Conservation (phyloP, 2,329 filamentous ascomycete species). For the Nemania diffusa region DNA sequence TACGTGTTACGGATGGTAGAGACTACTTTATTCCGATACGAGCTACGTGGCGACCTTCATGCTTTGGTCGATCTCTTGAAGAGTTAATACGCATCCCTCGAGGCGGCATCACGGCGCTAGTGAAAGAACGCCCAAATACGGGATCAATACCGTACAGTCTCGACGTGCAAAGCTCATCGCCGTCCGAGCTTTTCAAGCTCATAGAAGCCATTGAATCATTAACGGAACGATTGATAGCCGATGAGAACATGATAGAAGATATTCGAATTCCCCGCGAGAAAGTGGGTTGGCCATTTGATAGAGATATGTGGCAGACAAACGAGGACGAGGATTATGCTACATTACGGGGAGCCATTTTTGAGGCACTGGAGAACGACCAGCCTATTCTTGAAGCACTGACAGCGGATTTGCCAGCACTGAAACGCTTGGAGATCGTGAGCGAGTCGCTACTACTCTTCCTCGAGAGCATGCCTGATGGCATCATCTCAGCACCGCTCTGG, state of each 20-base stretch:
- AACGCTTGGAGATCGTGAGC: slow-evolving; percentile 79
- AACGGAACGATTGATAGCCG: slow-evolving; percentile 66
- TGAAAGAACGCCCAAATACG: slow-evolving; percentile 44
- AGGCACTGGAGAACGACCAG: slow-evolving; percentile 78
- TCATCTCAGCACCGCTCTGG: slow-evolving; percentile 79
- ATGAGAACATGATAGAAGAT: slow-evolving; percentile 70
- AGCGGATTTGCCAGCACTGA: slow-evolving; percentile 69
- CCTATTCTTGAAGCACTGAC: slow-evolving; percentile 70
- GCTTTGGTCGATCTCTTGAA: slow-evolving; percentile 85
- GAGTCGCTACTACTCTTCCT: slow-evolving; percentile 81
- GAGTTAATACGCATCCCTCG: slow-evolving; percentile 86
- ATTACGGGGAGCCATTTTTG: slow-evolving; percentile 56
- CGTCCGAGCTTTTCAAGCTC: slow-evolving; percentile 87
- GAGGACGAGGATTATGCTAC: slow-evolving; percentile 43
- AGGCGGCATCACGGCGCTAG: slow-evolving; percentile 74
- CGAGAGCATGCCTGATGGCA: slow-evolving; percentile 77
- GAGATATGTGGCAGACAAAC: slow-evolving; percentile 43
- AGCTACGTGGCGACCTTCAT: slow-evolving; percentile 82
- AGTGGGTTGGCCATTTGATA: slow-evolving; percentile 69
- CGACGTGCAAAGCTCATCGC: slow-evolving; percentile 79
- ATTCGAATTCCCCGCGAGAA: slow-evolving; percentile 61
- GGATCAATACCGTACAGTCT: slow-evolving; percentile 65
- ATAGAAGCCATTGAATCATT: slow-evolving; percentile 78
- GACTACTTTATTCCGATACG: slow-evolving; percentile 91
- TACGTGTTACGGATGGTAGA: slow-evolving; percentile 83